phyloP scores from a whole-genome alignment of 129 eudicot species.

The Centaurea solstitialis region DNA sequence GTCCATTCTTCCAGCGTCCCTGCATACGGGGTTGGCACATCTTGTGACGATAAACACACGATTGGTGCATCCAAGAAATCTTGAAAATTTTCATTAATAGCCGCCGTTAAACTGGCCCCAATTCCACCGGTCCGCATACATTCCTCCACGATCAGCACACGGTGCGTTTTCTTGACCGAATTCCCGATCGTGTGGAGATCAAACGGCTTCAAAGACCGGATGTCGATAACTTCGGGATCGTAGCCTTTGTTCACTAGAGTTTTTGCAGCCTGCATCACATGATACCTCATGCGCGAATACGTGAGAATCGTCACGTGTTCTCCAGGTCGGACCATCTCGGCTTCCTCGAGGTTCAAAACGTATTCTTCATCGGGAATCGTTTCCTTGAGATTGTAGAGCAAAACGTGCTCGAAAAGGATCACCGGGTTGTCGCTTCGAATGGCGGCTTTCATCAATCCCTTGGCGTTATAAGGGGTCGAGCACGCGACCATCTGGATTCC shows the following conservation, averaged over 20 bases:
- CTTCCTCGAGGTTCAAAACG: constrained; percentile 72
- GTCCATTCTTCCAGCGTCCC: constrained; percentile 81
- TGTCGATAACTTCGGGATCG: constrained; percentile 93
- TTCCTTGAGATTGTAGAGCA: constrained; percentile 83
- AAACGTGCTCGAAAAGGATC: constrained; percentile 87
- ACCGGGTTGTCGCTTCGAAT: constrained; percentile 94
- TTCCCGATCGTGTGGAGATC: constrained; percentile 86
- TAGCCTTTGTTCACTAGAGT: constrained; percentile 90
- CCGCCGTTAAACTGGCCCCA: constrained; percentile 91
- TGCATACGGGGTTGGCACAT: constrained; percentile 95
- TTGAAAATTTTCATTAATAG: constrained; percentile 76
- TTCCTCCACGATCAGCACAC: constrained; percentile 95
- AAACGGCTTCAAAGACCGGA: constrained; percentile 85
- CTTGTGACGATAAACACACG: constrained; percentile 88
- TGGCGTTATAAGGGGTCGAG: constrained; percentile 93
- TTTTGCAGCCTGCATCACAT: constrained; percentile 91
- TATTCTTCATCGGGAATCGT: constrained; percentile 89
- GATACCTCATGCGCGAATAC: constrained; percentile 89
- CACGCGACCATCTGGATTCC: constrained; percentile 98
- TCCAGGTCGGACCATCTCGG: constrained; percentile 93
- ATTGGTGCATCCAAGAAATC: constrained; percentile 91
- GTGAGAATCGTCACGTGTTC: constrained; percentile 84
- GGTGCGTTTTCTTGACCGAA: constrained; percentile 87
- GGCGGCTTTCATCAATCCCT: constrained; percentile 95
- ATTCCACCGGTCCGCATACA: constrained; percentile 97